These are phyloP conservation scores for Paracoccidioides brasiliensis DNA, from an alignment of 2,329 filamentous ascomycete genomes.

Conservation along the genomic window DNA sequence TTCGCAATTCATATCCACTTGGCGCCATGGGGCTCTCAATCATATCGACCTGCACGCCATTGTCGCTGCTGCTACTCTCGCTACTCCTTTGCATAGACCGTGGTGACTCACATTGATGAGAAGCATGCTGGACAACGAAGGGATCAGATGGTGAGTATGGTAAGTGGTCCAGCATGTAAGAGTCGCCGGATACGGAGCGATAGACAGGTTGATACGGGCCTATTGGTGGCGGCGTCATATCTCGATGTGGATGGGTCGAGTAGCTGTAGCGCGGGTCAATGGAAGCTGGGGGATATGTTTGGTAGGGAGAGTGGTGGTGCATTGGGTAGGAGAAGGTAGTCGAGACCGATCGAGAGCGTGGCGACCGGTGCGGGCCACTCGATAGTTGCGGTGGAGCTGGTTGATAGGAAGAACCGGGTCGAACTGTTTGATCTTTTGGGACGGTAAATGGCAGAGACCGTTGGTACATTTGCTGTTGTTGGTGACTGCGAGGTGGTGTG, in stretches of 20 bases:
- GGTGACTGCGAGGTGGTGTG: slow-evolving; percentile 23
- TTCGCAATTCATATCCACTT: slow-evolving; percentile 14
- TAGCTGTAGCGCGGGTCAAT: slow-evolving; percentile 21
- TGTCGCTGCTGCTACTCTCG: slow-evolving; percentile 9
- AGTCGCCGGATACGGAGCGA: slow-evolving; percentile 13
- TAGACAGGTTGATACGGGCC: slow-evolving; percentile 15
- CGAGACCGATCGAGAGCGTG: slow-evolving; percentile 28
- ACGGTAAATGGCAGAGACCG: slow-evolving; percentile 21
- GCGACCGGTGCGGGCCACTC: slow-evolving; percentile 37
- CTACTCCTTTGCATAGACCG: neutral
- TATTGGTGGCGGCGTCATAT: slow-evolving; percentile 3
- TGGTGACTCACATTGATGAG: slow-evolving; percentile 5
- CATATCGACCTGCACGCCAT: neutral
- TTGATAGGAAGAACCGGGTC: slow-evolving; percentile 24
- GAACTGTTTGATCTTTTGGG: slow-evolving; percentile 23
- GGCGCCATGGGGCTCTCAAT: slow-evolving; percentile 6
- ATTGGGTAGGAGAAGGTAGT: slow-evolving; percentile 18
- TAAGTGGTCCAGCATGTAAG: slow-evolving; percentile 7
- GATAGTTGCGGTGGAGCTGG: slow-evolving; percentile 26
- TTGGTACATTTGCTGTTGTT: slow-evolving; percentile 19
- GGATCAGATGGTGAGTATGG: slow-evolving; percentile 11
- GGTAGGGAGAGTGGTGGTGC: slow-evolving; percentile 19
- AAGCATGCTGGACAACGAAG: neutral
- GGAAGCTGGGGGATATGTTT: slow-evolving; percentile 17
- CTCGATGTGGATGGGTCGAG: slow-evolving; percentile 2